Base-by-base conservation (phyloP, 2,329 filamentous ascomycete genomes). In the Myrmaecium sp. region DNA sequence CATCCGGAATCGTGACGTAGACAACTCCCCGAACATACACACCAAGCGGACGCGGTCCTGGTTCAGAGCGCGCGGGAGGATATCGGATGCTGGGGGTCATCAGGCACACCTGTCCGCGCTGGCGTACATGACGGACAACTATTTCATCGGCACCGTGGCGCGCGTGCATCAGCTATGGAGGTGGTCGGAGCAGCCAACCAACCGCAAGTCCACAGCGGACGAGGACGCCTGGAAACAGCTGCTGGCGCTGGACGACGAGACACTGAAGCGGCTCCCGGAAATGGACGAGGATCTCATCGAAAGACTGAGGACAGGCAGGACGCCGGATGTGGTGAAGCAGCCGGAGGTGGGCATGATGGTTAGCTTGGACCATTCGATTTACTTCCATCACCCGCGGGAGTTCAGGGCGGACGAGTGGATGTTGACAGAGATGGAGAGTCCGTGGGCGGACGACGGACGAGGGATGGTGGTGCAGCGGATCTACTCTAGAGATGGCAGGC, bases 61-160 rank as follows among this genome's bases (percentile, higher is more conserved):
- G 81, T 64, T 83, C 36, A 72, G 75, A 28, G 73, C 77, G 6
- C 59, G 74, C 26, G 83, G 83, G 17, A 62, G 52, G 30, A 89
- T 95, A 41, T 77, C 74, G 21, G 62, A 66, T 1, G 61, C 61
- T 3, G 81, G 80, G 12, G 81, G 82, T 1, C 69, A 75, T 36
- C 68, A 77, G 41, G 81, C 83, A 7, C 84, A 95, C 47, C 60
- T 94, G 18, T 76, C 69, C 19, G 89, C 89, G 6, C 62, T 98
- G 34, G 86, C 86, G 14, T 98, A 95, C 57, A 79, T 95, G 59
- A 81, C 74, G 14, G 86, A 95, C 54, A 78, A 69, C 45, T 89
- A 80, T 57, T 95, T 98, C 54, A 84, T 95, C 49, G 84, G 80
- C 20, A 94, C 84, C 2, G 70, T 94, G 5, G 63, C 74, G 15